Evolutionary conservation across 129 eudicot species (phyloP), one percentile per base, ranked within the genome.

Genomic region (Escallonia rubra): DNA sequence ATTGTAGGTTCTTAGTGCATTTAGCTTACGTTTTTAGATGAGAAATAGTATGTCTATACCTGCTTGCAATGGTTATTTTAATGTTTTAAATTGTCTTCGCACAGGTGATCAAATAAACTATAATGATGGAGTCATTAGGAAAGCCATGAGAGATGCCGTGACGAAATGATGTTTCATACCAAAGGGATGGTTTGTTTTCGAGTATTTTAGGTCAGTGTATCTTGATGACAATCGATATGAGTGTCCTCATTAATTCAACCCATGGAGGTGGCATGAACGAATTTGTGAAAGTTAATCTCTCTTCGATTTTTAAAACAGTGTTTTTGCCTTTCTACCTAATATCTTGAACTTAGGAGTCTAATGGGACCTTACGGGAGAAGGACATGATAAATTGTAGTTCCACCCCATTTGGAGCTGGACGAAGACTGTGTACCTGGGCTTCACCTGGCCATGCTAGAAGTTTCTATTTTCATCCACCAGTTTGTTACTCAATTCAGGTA

Each of bases 351-450:
- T 23, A 23, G 34, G 34, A 23, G 34, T 23, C 34, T 23, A 23
- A 23, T 54, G 59, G 59, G 39, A 56, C 55, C 34, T 58, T 14
- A 59, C 70, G 88, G 98, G 81, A 82, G 38, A 84, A 59, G 66
- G 95, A 80, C 50, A 67, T 72, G 50, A 86, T 78, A 66, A 84
- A 54, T 52, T 43, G 73, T 68, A 80, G 72, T 52, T 93, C 89
- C 87, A 93, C 88, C 46, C 98, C 98, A 54, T 93, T 93, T 72
- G 98, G 98, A 59, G 98, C 96, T 52, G 98, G 98, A 13, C 98
- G 86, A 45, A 86, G 98, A 85, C 85, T 93, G 41, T 89, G 98
- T 65, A 23, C 98, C 98, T 63, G 98, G 98, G 6, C 86, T 89
- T 60, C 96, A 93, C 74, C 72, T 93, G 69, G 95, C 98, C 69